Base-by-base conservation (phyloP, 768 basidiomycete species). In the Myochromella boudieri region DNA sequence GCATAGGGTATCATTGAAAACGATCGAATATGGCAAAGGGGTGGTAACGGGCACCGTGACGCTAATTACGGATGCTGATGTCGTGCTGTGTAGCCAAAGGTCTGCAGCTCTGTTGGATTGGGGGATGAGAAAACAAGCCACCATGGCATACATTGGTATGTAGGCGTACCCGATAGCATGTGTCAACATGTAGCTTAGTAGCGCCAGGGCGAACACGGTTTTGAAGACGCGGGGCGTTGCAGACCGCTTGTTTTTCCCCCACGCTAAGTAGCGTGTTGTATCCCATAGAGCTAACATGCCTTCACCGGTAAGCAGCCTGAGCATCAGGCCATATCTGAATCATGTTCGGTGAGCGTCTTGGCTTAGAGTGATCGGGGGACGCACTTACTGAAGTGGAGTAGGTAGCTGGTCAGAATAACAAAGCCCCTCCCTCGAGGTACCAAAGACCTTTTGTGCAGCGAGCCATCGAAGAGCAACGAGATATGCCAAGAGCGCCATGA, bases 291-390 rank as follows among this genome's bases (percentile, higher is more conserved):
- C 21, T 21, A 34, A 27, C 4, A 37, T 10, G 22, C 17, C 22
- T 12, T n/a, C 44, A 3, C 22, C 44, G 24, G 21, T 27, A 6
- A 45, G 34, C 12, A 37, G 24, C 18, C 40, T 14, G 25, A 27
- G 28, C 44, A 45, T 45, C 7, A 45, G 17, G 5, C 44, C 44
- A n/a, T 37, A 45, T 15, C 44, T 45, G n/a, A 3, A 17, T 12
- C 20, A n/a, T 8, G 5, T 31, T 31, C 8, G 29, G 29, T 31
- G 9, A 31, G 29, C n/a, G 8, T 8, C n/a, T 31, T n/a, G 29
- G 29, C 8, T n/a, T n/a, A n/a, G n/a, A n/a, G n/a, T 31, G n/a
- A 31, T 31, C 29, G 8, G 29, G 29, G n/a, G 8, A 31, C 29
- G n/a, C 9, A 31, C 9, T 31, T 28, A 42, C 41, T 42, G 41